These are phyloP conservation scores for Penicillium brevicompactum DNA, from an alignment of 2,329 filamentous ascomycete species.

Conservation along the genomic window DNA sequence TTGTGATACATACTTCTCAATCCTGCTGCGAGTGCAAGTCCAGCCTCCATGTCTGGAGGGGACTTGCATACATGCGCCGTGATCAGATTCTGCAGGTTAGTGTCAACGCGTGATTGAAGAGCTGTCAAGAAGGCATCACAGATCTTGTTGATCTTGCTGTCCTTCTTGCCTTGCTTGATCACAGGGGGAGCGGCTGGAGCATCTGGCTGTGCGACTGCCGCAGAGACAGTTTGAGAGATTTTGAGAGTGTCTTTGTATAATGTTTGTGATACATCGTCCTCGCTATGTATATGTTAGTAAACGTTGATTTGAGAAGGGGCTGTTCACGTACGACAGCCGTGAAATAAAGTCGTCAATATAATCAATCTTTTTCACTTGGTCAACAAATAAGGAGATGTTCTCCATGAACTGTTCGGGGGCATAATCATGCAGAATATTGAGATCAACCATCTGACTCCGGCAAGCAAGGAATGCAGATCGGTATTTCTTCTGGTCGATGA, in stretches of 20 bases:
- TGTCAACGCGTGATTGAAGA: conserved; percentile 63
- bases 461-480: conserved; percentile 82
- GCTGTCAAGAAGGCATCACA: conserved; percentile 79
- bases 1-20: conserved; percentile 53
- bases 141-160: conserved; percentile 77
- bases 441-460: conserved; percentile 89
- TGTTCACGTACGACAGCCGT: conserved; percentile 67
- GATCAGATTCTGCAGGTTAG: conserved; percentile 83
- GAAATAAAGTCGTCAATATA: conserved; percentile 91
- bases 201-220: conserved; percentile 29
- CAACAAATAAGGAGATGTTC: conserved; percentile 74
- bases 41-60: conserved; percentile 86
- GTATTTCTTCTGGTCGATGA: conserved; percentile 81
- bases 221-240: conserved; percentile 33
- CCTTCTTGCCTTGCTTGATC: conserved; percentile 25
- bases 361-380: conserved; percentile 78
- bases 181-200: conserved; percentile 9
- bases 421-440: conserved; percentile 97
- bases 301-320: background rate
- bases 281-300: conserved; percentile 48
- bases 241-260: conserved; percentile 88
- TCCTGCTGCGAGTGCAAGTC: conserved; percentile 74
- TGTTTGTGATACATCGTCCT: conserved; percentile 90
- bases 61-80: conserved; percentile 93
- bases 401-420: conserved; percentile 81